Evolutionary conservation across 1,284 basidiomycete species (phyloP).

Genomic region (Cryptococcus hybrid): DNA sequence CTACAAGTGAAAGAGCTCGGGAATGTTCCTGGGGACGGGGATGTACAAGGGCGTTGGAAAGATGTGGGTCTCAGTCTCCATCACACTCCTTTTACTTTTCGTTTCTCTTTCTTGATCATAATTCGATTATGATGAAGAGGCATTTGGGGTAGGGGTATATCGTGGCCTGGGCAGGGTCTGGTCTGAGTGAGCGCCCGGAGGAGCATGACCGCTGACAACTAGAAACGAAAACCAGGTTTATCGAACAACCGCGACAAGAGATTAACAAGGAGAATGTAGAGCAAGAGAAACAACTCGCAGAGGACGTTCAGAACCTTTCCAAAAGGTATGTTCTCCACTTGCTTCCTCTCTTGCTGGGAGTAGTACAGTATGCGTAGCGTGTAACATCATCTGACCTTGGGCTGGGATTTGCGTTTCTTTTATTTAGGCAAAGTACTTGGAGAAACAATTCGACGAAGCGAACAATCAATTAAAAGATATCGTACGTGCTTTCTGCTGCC

Average conservation of each 20-base stretch:
- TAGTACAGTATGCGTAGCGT: neutral
- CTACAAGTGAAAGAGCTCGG: slow-evolving; percentile 61
- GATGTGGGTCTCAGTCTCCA: slow-evolving; percentile 59
- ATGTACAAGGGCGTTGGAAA: slow-evolving; percentile 89
- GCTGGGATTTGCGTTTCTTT: neutral
- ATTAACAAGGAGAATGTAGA: slow-evolving; percentile 71
- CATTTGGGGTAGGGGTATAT: too few relatives aligned
- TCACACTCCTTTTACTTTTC: too few relatives aligned
- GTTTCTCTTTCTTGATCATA: too few relatives aligned
- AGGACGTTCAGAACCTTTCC: slow-evolving; percentile 71
- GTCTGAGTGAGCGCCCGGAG: neutral
- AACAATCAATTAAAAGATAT: slow-evolving; percentile 83
- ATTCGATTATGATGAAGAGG: too few relatives aligned
- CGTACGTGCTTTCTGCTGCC: slow-evolving; percentile 53
- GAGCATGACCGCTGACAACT: neutral
- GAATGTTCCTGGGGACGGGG: slow-evolving; percentile 59
- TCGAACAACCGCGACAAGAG: slow-evolving; percentile 74
- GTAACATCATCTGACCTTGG: too few relatives aligned
- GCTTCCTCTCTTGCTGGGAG: neutral
- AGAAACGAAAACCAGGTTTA: slow-evolving; percentile 63
- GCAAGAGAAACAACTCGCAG: slow-evolving; percentile 75
- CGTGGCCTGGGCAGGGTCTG: too few relatives aligned
- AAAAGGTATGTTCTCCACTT: slow-evolving; percentile 54
- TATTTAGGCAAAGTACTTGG: slow-evolving; percentile 74
- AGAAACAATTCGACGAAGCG: slow-evolving; percentile 87